These are phyloP conservation scores for Salix udensis DNA, from an alignment of 345 rosid species.

Conservation along the genomic window DNA sequence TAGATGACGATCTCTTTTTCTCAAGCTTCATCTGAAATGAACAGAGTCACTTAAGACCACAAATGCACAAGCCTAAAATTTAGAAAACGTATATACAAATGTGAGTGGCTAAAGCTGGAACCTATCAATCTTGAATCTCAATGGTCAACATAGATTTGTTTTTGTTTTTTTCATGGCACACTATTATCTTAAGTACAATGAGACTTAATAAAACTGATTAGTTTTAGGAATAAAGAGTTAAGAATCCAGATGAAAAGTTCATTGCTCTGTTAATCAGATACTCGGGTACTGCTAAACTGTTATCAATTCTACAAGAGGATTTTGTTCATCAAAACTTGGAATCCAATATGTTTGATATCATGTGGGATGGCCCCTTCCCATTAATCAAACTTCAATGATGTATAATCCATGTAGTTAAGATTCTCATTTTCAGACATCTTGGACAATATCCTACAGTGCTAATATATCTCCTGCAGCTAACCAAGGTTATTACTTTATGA, in stretches of 20 bases:
- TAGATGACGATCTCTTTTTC: conserved; percentile 84
- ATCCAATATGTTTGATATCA: background rate
- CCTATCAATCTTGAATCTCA: background rate
- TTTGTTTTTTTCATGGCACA: background rate
- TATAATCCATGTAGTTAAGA: background rate
- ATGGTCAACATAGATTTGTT: background rate
- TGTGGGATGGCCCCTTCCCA: background rate
- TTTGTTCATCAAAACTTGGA: background rate
- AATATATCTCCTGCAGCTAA: background rate
- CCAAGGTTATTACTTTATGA: background rate
- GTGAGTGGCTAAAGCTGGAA: background rate
- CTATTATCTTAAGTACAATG: background rate
- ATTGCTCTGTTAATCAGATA: background rate
- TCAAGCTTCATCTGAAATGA: conserved; percentile 87
- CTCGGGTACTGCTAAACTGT: background rate
- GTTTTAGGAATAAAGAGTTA: background rate
- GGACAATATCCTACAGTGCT: background rate
- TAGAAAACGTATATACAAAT: background rate
- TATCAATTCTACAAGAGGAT: background rate
- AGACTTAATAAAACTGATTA: background rate
- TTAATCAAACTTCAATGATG: background rate
- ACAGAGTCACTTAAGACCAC: conserved; percentile 11
- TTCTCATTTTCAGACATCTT: background rate
- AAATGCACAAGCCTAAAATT: background rate
- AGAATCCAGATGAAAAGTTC: background rate